Evolutionary conservation across 106 monocot species (phyloP).

Genomic region (Dendrobium huoshanense): DNA sequence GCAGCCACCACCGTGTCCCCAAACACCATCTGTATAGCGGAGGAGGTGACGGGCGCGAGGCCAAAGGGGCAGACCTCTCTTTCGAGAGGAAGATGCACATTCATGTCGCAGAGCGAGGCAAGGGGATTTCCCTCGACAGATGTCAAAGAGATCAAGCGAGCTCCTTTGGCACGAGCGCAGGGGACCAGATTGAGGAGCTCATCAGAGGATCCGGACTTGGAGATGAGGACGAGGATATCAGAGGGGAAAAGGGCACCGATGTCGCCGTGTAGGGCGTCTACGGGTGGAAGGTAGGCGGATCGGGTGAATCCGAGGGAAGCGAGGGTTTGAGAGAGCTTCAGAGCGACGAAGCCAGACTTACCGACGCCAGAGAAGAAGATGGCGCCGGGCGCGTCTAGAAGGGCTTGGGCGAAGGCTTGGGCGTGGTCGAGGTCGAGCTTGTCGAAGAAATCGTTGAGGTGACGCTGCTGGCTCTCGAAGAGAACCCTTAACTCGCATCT

Average conservation of each 20-base stretch:
- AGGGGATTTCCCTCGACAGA: constrained; percentile 46
- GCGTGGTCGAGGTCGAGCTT: constrained; percentile 47
- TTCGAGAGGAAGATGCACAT: constrained; percentile 60
- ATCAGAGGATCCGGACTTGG: constrained; percentile 83
- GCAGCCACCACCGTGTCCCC: constrained; percentile 67
- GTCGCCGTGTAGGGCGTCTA: constrained; percentile 91
- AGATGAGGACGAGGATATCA: constrained; percentile 67
- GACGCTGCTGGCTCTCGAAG: constrained; percentile 49
- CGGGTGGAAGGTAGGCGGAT: constrained; percentile 58
- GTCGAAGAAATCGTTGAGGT: constrained; percentile 77
- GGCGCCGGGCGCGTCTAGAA: constrained; percentile 47
- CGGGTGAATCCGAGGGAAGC: constrained; percentile 70
- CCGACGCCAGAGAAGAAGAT: constrained; percentile 83
- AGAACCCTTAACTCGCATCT: constrained; percentile 11
- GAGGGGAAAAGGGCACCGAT: constrained; percentile 52
- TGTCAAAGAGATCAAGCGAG: constrained; percentile 56
- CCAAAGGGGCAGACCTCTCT: constrained; percentile 74
- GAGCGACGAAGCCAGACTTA: constrained; percentile 76
- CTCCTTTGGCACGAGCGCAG: constrained; percentile 72
- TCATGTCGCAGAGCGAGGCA: constrained; percentile 40
- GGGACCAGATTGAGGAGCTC: constrained; percentile 66
- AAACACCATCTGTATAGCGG: constrained; percentile 71
- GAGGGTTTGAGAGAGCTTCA: constrained; percentile 64
- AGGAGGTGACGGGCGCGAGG: constrained; percentile 73
- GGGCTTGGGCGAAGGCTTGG: constrained; percentile 43